Conservation (phyloP, 352 stramenopile species). For the Phytophthora ramorum region DNA sequence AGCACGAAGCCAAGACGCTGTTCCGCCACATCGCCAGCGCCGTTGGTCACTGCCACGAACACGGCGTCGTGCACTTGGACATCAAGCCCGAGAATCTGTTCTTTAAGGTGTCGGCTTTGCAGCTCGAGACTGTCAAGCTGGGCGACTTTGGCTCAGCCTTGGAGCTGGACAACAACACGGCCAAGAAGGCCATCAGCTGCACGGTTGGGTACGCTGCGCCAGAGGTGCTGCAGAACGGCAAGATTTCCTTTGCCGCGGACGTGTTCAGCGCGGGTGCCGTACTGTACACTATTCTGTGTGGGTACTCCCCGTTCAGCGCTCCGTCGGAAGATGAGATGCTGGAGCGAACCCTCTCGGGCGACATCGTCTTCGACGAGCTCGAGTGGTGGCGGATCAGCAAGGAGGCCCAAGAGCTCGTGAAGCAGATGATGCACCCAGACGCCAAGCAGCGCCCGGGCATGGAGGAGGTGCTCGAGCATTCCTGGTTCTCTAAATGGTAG, state of each 20-base stretch:
- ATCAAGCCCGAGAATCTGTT: conserved; percentile 87
- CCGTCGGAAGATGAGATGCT: conserved; percentile 70
- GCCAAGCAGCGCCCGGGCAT: conserved; percentile 54
- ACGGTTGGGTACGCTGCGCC: conserved; percentile 82
- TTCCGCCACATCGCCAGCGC: conserved; percentile 64
- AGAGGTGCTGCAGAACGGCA: conserved; percentile 60
- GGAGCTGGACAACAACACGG: conserved; percentile 43
- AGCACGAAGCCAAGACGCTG: conserved; percentile 51
- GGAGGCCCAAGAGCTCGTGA: conserved; percentile 65
- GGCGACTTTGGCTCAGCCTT: conserved; percentile 77
- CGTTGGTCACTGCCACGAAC: conserved; percentile 61
- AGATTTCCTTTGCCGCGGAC: conserved; percentile 69
- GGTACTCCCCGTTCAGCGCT: conserved; percentile 71
- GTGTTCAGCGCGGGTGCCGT: conserved; percentile 80
- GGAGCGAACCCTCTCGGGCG: conserved; percentile 50
- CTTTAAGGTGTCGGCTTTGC: conserved; percentile 58
- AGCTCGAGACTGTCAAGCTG: conserved; percentile 67
- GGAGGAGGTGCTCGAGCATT: conserved; percentile 71
- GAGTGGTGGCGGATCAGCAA: conserved; percentile 62
- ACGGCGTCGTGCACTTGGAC: conserved; percentile 74
- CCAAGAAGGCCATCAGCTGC: conserved; percentile 58
- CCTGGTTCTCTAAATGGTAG: conserved; percentile 60
- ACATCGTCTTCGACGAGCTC: conserved; percentile 62
- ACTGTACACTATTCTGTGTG: conserved; percentile 71
- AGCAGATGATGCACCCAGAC: conserved; percentile 61